phyloP scores from a whole-genome alignment of 106 monocot species.

The Dendrobium catenatum region DNA sequence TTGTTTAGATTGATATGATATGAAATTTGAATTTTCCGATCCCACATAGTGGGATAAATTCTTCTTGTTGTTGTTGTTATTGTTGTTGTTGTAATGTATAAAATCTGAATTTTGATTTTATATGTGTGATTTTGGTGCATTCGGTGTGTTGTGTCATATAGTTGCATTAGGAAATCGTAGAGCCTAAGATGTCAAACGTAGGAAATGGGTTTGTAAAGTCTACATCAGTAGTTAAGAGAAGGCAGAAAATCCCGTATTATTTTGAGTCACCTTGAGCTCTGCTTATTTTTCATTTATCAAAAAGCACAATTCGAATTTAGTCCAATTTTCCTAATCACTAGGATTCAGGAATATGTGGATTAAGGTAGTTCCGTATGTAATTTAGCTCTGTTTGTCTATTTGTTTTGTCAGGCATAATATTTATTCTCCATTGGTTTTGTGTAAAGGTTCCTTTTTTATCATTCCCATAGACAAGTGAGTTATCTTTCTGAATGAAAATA shows the following conservation, averaged over 20 bases:
- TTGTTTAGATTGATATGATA: too few relatives aligned
- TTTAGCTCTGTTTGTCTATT: not conserved
- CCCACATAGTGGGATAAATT: too few relatives aligned
- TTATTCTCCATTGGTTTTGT: too few relatives aligned
- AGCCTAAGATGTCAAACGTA: too few relatives aligned
- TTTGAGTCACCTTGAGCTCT: not conserved
- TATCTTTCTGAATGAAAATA: not conserved
- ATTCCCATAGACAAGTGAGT: not conserved
- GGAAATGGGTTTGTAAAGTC: conserved; percentile 2
- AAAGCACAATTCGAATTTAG: not conserved
- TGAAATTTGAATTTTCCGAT: too few relatives aligned
- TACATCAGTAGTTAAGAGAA: not conserved
- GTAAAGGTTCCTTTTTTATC: not conserved
- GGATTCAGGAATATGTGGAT: not conserved
- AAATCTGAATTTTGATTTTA: too few relatives aligned
- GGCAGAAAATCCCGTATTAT: not conserved
- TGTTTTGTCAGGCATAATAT: not conserved
- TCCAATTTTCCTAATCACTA: not conserved
- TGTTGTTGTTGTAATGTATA: too few relatives aligned
- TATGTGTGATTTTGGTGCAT: too few relatives aligned
- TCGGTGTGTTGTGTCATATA: too few relatives aligned
- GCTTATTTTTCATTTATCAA: not conserved
- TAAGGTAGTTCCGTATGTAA: not conserved
- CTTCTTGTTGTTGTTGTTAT: too few relatives aligned
- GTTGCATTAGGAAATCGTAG: too few relatives aligned